phyloP scores from a whole-genome alignment of 805 yeast genomes.

The Yamadazyma philogaea region DNA sequence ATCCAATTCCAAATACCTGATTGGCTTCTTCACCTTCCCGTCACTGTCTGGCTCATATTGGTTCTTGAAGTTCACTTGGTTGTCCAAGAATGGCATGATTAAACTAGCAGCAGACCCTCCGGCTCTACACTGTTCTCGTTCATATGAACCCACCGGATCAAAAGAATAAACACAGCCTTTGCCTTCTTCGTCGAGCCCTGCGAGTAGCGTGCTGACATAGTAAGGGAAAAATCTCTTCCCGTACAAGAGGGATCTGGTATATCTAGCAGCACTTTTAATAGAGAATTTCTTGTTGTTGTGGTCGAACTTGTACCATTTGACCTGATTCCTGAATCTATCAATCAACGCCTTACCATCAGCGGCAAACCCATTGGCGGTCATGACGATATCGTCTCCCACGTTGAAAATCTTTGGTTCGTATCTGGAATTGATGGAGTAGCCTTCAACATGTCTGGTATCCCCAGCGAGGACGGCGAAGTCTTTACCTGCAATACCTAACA shows the following conservation, averaged over 20 bases:
- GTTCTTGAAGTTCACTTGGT: constrained; percentile 94
- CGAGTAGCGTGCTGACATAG: constrained; percentile 91
- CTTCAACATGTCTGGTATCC: constrained; percentile 95
- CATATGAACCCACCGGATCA: constrained; percentile 97
- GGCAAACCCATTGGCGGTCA: constrained; percentile 94
- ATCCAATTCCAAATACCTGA: constrained; percentile 67
- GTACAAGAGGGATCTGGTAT: constrained; percentile 83
- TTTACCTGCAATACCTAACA: constrained; percentile 95
- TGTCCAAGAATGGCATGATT: constrained; percentile 96
- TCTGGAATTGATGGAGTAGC: constrained; percentile 90
- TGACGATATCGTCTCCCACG: constrained; percentile 81
- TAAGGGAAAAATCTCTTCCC: constrained; percentile 96
- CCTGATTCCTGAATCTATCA: constrained; percentile 62
- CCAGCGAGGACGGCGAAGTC: constrained; percentile 97
- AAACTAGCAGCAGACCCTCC: constrained; percentile 97
- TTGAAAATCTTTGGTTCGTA: constrained; percentile 86
- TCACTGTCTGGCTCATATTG: constrained; percentile 79
- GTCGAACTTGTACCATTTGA: constrained; percentile 92
- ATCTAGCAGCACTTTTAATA: constrained; percentile 78
- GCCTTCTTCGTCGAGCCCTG: constrained; percentile 89
- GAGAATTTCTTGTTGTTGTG: constrained; percentile 67
- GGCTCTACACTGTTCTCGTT: constrained; percentile 95
- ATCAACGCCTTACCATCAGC: constrained; percentile 91
- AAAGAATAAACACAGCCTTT: constrained; percentile 93
- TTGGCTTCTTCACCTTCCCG: constrained; percentile 59